Base-by-base conservation (phyloP, 179 eudicot species). In the Pouteria campechiana region DNA sequence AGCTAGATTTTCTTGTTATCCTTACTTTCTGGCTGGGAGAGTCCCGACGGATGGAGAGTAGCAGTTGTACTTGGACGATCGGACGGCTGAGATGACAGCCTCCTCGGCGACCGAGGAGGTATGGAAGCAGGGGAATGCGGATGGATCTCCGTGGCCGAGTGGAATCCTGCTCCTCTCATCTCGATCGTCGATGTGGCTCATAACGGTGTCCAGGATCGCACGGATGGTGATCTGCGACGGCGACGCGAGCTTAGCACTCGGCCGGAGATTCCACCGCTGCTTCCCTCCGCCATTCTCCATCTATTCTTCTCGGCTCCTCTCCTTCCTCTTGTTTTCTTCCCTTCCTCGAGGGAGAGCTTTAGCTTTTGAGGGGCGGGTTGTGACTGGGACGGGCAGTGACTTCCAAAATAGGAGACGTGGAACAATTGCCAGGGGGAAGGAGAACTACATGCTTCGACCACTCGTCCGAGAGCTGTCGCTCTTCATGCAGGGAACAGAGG, bases 81-180 rank as follows among this genome's bases (percentile, higher is more conserved):
- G 63, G 10, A 90, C 62, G 2, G 80, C 13, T 5, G 67, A 60
- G 15, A 57, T 48, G 0, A 87, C 92, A 24, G 96, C 81, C 7
- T 79, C 65, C 25, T 65, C 40, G 17, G 74, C 73, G 3, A 44
- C 57, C 16, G 55, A 21, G 8, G 69, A 46, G 4, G 99, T 73
- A 2, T 55, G 67, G 25, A 82, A 92, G 53, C 99, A 92, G 0
- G 85, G 62, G 52, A 74, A 69, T 0, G 74, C 76, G 0, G 99
- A 64, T 2, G 99, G 99, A 58, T 92, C 99, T 0, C 99, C 99
- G 68, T 86, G 79, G 0, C 96, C 99, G 7, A 92, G 46, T 3
- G 94, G 79, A 31, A 88, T 80, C 1, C 73, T 73, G 7, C 48
- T 57, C 27, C 49, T 54, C 3, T 57, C 17, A 4, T 59, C 61